A percentile compares a stretch with the other conserved stretches of the same genome.
Evolutionary conservation across 805 yeast species (phyloP).

Genomic region (Pichia gijzeniarum): DNA sequence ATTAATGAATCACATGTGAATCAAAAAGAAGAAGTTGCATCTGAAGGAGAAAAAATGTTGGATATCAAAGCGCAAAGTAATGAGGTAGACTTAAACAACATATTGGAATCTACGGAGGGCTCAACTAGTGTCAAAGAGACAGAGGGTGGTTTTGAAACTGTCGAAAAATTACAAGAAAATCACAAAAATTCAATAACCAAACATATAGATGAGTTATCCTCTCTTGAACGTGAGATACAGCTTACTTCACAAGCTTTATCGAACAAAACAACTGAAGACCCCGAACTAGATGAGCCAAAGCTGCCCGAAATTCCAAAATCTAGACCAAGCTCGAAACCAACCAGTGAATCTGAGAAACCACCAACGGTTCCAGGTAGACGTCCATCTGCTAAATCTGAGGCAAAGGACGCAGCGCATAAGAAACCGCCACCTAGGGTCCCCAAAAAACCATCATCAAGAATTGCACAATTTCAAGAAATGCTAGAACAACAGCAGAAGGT

Average conservation of each 20-base stretch:
- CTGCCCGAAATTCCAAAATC: background rate
- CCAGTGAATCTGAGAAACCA: background rate
- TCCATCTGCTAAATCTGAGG: background rate
- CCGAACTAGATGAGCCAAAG: background rate
- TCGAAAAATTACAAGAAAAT: background rate
- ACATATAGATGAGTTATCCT: constrained; percentile 3
- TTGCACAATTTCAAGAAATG: constrained; percentile 79
- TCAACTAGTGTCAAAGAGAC: background rate
- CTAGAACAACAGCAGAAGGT: constrained; percentile 45
- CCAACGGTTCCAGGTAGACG: background rate
- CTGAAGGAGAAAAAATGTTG: background rate
- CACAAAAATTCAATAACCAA: background rate
- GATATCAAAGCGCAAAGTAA: background rate
- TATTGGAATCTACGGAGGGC: background rate
- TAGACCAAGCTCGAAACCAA: background rate
- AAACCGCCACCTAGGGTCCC: constrained; percentile 62
- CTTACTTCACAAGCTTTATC: background rate
- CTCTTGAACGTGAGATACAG: constrained; percentile 1
- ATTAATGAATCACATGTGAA: too few species aligned
- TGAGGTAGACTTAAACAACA: background rate
- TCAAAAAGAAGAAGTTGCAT: background rate
- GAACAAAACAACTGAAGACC: background rate
- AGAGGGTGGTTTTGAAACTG: too few species aligned
- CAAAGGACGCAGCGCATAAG: constrained; percentile 3
- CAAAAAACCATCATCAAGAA: constrained; percentile 69